Evolutionary conservation across 179 eudicot genomes (phyloP).

Genomic region (Nepenthes alata): DNA sequence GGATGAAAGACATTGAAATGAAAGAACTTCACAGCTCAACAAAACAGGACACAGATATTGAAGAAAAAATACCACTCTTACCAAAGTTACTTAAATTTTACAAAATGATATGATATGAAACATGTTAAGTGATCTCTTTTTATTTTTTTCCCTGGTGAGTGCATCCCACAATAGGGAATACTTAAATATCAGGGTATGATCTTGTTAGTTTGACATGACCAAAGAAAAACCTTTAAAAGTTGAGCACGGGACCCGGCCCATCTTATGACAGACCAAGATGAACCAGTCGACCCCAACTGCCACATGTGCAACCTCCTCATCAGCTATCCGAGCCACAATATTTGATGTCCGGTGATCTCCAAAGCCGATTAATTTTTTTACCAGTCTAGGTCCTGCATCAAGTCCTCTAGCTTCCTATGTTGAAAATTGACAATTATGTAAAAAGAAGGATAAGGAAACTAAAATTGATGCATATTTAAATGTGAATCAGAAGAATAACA

Average conservation of each 20-base stretch:
- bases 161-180: too few relatives aligned
- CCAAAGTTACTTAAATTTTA: too few relatives aligned
- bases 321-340: slow-evolving; percentile 68
- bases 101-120: too few relatives aligned
- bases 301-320: slow-evolving; percentile 93
- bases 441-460: not conserved
- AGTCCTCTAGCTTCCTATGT: slow-evolving; percentile 89
- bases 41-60: too few relatives aligned
- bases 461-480: not conserved
- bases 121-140: too few relatives aligned
- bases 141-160: too few relatives aligned
- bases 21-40: not conserved
- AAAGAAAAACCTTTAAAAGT: slow-evolving; percentile 53
- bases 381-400: slow-evolving; percentile 94
- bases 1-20: not conserved
- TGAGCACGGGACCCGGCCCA: slow-evolving; percentile 62
- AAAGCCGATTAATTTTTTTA: slow-evolving; percentile 60
- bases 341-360: slow-evolving; percentile 73
- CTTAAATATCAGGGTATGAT: too few relatives aligned
- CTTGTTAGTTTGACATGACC: not conserved
- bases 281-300: slow-evolving; percentile 95
- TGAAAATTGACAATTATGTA: not conserved
- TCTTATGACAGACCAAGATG: slow-evolving; percentile 57
- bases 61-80: too few relatives aligned
- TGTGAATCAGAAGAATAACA: too few relatives aligned